phyloP scores from a whole-genome alignment of 2,329 filamentous ascomycete species.

The Mycocentrospora acerina region DNA sequence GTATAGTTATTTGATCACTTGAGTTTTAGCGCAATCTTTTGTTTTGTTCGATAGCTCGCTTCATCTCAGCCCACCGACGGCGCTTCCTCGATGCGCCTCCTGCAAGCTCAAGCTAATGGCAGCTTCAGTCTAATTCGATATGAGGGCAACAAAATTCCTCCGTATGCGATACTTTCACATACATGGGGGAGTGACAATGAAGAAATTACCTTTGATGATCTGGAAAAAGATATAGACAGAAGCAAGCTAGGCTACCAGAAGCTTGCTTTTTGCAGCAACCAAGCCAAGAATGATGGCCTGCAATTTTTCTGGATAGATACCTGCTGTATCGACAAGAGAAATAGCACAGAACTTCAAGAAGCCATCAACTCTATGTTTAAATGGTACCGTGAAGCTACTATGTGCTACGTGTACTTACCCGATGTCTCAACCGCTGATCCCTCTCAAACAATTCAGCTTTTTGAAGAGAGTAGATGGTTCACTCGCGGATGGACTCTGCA shows the following conservation, averaged over 20 bases:
- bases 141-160: too few species aligned
- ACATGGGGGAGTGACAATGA: constrained; percentile 12
- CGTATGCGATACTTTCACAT: constrained; percentile 22
- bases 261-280: constrained; percentile 16
- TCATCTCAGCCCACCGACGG: too few species aligned
- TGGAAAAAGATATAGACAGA: constrained; percentile 1
- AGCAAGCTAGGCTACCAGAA: constrained; percentile 6
- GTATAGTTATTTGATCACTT: too few species aligned
- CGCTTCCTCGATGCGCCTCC: not conserved
- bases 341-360: constrained; percentile 9
- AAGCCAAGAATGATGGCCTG: constrained; percentile 11
- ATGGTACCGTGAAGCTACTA: constrained; percentile 14
- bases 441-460: not conserved
- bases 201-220: constrained; percentile 12
- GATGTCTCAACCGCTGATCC: constrained; percentile 7
- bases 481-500: not conserved
- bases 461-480: not conserved
- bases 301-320: constrained; percentile 18
- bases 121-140: not conserved
- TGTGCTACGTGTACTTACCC: constrained; percentile 20
- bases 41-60: too few species aligned
- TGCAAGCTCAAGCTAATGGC: not conserved
- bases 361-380: constrained; percentile 22
- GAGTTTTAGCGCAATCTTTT: too few species aligned
- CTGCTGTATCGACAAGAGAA: constrained; percentile 19